These are phyloP conservation scores for Aegilops tauschii DNA, from an alignment of 176 grass and related monocot species.

Conservation along the genomic window DNA sequence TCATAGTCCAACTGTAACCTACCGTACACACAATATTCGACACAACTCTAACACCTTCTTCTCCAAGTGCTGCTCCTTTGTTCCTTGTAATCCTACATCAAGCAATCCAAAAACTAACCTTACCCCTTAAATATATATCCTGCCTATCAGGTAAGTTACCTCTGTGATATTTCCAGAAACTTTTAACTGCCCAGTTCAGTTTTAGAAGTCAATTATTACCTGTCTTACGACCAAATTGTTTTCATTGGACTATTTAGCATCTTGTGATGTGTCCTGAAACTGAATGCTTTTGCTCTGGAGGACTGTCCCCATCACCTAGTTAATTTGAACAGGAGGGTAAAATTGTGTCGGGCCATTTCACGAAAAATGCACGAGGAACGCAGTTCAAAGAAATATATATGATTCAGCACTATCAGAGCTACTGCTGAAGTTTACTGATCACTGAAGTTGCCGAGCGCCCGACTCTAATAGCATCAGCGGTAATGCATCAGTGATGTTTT, in stretches of 20 bases:
- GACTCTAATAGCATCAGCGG: neutral
- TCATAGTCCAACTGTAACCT: no score
- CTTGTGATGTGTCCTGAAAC: conserved; percentile 32
- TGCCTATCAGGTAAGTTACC: no score
- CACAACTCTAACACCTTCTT: no score
- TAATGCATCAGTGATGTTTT: neutral
- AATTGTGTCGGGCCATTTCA: neutral
- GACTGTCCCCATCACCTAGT: conserved; percentile 31
- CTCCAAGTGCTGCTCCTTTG: no score
- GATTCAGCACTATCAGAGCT: neutral
- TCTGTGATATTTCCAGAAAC: no score
- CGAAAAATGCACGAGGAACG: neutral
- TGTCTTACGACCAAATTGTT: neutral
- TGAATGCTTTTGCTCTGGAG: conserved; percentile 32
- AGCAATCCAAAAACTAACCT: no score
- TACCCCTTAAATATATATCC: no score
- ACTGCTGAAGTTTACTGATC: neutral
- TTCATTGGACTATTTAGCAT: conserved; percentile 40
- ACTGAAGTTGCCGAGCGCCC: neutral
- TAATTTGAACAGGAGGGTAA: conserved; percentile 14
- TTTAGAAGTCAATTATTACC: no score
- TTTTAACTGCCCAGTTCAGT: no score
- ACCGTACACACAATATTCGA: no score
- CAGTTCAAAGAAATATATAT: neutral
- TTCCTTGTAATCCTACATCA: no score